Base-by-base conservation (phyloP, 139 green algal species). In the Volvox africanus region DNA sequence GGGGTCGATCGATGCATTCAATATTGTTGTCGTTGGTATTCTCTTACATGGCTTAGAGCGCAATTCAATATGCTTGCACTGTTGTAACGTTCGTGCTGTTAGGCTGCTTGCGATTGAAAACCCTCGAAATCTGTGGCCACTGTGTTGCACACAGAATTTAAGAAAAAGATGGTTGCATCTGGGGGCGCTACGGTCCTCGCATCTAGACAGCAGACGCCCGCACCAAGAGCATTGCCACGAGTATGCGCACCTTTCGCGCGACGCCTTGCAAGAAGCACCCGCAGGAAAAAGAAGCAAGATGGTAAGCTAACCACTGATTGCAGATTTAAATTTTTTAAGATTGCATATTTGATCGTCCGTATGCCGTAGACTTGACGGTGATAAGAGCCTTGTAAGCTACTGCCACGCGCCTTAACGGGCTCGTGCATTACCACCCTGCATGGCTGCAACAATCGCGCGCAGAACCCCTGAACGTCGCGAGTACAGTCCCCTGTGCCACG, bases 51-150 rank as follows among this genome's bases (percentile, higher is more conserved):
- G 44, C 44, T 55, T 55, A 9, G 44, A 5, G 44, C 44, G 44
- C n/a, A n/a, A n/a, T 55, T 28, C 16, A 73, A 73, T 73, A 79
- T 79, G 71, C 71, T 79, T 79, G 71, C 65, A 73, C 65, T 33
- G 21, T 30, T 36, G 71, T 79, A 35, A 35, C 71, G 28, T 73
- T 28, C 24, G 6, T 73, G 65, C 16, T 73, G 11, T 28, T 28
- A 73, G 65, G 65, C 21, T 28, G 44, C 65, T 73, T 73, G 65
- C 65, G 21, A 73, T 16, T 12, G 21, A 28, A 73, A n/a, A 16
- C 65, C 65, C 65, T 24, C 65, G 24, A 73, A n/a, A 79, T 79
- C 26, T 79, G 28, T 30, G 33, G 21, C 37, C 71, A 6, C 71
- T 37, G 22, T 20, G n/a, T n/a, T 79, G 5, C 32, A 36, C 71